Evolutionary conservation across 441 rosid genomes (phyloP), one percentile per base, ranked within the genome.

Genomic region (Hura crepitans): DNA sequence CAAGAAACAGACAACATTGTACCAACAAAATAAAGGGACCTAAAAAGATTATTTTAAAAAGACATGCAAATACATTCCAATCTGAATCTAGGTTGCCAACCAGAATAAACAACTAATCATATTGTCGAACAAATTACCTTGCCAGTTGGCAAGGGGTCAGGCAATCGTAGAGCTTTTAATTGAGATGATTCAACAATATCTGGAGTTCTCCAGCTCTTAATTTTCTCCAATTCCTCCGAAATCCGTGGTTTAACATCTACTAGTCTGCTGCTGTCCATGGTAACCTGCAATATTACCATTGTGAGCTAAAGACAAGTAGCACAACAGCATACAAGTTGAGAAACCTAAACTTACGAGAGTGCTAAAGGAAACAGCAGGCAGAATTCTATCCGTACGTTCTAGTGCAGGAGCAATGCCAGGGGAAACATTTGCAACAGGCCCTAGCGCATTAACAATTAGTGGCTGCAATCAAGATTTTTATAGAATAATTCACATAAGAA

Each of bases 221-320:
- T 71, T 77, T 78, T 81, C 75, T 81, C 85, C 10, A 69, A 54
- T 43, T 76, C 85, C 39, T 85, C 85, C 5, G 78, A 62, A 67
- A 81, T 76, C 18, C 88, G 76, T 14, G 86, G 86, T 71, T 82
- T 85, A 71, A 81, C 85, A 59, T 82, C 88, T 74, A 79, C 74
- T n/a, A 81, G 81, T 77, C 84, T 77, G 65, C 80, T 74, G 63
- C 66, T 74, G 61, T 84, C 86, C 74, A 81, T 79, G 3, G 74
- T 56, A 66, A 83, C 79, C 87, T 84, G 83, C 57, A 55, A 74
- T 49, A 53, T 69, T 50, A 49, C 20, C 46, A 33, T 17, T 14
- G 74, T 50, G 45, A 75, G 77, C n/a, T 69, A 57, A 69, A 23
- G 42, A 74, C 50, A 62, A 64, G 31, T 11, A 20, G 37, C 6